Evolutionary conservation across 2,329 filamentous ascomycete species (phyloP).

Genomic region (Fusarium compactum): DNA sequence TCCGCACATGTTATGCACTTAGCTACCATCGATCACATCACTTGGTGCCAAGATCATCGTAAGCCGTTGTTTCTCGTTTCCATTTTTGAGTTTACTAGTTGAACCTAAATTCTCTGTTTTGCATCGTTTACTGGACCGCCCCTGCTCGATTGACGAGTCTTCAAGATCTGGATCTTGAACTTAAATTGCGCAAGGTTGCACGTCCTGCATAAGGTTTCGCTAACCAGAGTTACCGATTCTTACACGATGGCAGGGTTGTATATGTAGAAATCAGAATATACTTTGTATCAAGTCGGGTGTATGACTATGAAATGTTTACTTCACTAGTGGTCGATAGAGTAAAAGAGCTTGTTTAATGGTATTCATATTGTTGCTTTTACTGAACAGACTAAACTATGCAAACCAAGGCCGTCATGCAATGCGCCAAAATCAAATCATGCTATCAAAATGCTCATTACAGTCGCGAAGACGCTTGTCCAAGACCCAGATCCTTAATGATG

Average conservation of each 20-base stretch:
- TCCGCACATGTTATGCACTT: background rate
- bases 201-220: background rate
- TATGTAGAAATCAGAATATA: background rate
- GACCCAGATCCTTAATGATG: slow-evolving; percentile 53
- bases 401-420: background rate
- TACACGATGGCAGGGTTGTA: background rate
- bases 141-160: background rate
- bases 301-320: background rate
- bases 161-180: background rate
- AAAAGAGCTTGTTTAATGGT: background rate
- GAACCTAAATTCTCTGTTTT: background rate
- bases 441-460: background rate
- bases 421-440: background rate
- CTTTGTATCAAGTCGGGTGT: no score
- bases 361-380: background rate
- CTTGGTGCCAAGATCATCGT: background rate
- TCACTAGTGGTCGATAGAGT: background rate
- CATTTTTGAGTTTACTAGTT: background rate
- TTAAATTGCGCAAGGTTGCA: background rate
- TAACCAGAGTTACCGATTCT: background rate
- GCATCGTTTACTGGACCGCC: background rate
- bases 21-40: background rate
- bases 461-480: background rate
- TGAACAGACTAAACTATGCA: background rate
- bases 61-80: background rate